These are phyloP conservation scores for Ceratobasidium sp. DNA, from an alignment of 1,284 basidiomycete species.

Conservation along the genomic window DNA sequence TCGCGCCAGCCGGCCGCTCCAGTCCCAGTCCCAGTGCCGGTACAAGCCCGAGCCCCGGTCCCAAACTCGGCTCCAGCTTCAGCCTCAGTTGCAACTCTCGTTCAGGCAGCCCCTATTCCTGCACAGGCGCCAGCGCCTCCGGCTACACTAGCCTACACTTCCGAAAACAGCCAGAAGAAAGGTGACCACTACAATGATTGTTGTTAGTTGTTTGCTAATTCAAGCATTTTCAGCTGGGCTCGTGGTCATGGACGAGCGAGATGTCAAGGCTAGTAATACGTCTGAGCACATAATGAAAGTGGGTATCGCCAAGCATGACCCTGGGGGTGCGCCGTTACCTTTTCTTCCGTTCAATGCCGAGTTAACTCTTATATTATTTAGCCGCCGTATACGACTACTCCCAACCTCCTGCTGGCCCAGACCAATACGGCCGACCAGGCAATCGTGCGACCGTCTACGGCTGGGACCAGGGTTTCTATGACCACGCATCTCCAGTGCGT, in stretches of 20 bases:
- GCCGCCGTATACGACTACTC: constrained; percentile 50
- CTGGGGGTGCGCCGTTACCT: constrained; percentile 63
- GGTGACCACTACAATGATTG: constrained; percentile 58
- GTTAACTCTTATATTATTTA: constrained; percentile 28
- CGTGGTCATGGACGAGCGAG: constrained; percentile 90
- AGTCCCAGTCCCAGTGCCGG: constrained; percentile 40
- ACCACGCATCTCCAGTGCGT: too few relatives aligned
- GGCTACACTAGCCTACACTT: constrained; percentile 58
- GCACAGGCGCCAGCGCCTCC: constrained; percentile 37
- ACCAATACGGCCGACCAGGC: constrained; percentile 52
- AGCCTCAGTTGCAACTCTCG: constrained; percentile 49
- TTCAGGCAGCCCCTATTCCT: constrained; percentile 51
- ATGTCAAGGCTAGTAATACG: constrained; percentile 83
- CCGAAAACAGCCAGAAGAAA: constrained; percentile 92
- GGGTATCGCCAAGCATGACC: constrained; percentile 77
- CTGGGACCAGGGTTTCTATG: constrained; percentile 62
- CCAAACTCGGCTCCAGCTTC: too few relatives aligned
- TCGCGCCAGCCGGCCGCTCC: constrained; percentile 41
- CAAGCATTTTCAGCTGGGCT: constrained; percentile 74
- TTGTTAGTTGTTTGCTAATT: not conserved
- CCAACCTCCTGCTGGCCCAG: constrained; percentile 49
- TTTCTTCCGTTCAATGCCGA: constrained; percentile 36
- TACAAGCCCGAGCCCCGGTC: constrained; percentile 18
- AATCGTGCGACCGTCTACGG: constrained; percentile 58
- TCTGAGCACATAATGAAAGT: constrained; percentile 95